phyloP scores from a whole-genome alignment of 768 basidiomycete species.

The Macrolepiota dolichaula region DNA sequence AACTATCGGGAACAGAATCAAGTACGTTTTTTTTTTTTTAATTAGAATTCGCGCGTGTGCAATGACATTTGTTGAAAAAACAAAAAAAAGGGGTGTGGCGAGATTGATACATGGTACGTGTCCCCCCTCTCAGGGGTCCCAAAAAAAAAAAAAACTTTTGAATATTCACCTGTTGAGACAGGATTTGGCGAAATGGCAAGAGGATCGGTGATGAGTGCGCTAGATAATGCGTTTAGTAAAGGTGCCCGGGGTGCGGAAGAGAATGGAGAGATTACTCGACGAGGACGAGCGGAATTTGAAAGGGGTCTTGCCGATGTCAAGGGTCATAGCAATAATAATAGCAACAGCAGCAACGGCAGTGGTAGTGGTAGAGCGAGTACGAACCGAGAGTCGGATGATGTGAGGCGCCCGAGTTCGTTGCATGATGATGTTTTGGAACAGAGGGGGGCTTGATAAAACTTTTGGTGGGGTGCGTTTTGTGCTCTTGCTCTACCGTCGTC shows the following conservation, averaged over 20 bases:
- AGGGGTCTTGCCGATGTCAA: slow-evolving; percentile 31
- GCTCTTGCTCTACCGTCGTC: too few species aligned
- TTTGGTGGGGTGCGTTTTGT: too few species aligned
- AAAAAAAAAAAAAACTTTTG: too few species aligned
- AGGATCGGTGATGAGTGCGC: slow-evolving; percentile 36
- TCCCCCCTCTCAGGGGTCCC: background rate
- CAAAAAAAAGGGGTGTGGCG: slow-evolving; percentile 28
- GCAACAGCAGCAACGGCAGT: too few species aligned
- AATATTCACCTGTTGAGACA: too few species aligned
- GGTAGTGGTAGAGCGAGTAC: too few species aligned
- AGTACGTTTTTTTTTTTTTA: slow-evolving; percentile 16
- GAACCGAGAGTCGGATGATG: too few species aligned
- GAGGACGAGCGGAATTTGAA: slow-evolving; percentile 38
- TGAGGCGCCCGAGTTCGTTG: background rate
- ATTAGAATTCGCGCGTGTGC: too few species aligned
- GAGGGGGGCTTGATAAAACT: too few species aligned
- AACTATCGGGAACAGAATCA: slow-evolving; percentile 18
- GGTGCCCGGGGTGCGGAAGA: slow-evolving; percentile 15
- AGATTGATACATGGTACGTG: slow-evolving; percentile 33
- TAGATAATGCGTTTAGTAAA: slow-evolving; percentile 30
- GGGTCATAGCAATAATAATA: slow-evolving; percentile 13
- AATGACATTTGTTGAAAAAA: background rate
- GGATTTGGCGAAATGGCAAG: slow-evolving; percentile 44
- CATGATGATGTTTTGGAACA: too few species aligned
- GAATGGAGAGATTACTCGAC: slow-evolving; percentile 31